Base-by-base conservation (phyloP, 371 early-diverging fungal species). In the Nematocida minor region DNA sequence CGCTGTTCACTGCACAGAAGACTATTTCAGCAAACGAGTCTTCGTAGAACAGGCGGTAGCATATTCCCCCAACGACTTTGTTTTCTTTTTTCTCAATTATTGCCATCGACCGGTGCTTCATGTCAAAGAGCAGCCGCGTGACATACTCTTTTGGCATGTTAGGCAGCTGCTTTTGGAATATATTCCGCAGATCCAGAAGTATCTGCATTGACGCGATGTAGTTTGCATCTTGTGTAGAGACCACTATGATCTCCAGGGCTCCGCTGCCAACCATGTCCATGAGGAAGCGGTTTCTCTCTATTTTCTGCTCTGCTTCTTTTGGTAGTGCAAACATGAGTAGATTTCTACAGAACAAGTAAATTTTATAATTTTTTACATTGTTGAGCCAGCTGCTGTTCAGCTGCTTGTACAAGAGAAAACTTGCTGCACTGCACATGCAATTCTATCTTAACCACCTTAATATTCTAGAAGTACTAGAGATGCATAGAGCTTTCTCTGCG, bases 91-190 rank as follows among this genome's bases (percentile, higher is more conserved):
- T 36, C 46, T 80, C 81, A 4, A 80, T 14, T 20, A 74, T 14
- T 7, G 55, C 51, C 51, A 83, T 66, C 20, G 48, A 66, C 40
- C 53, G 67, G 44, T 85, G 85, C 68, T 87, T 90, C 88, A 87
- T 78, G 82, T 98, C 96, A 84, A 94, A 97, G 0, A 97, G 94
- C 22, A 97, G 88, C 20, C 94, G 88, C 0, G 94, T 89, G 74
- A 99, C 96, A 80, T 99, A 99, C 79, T 96, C 96, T 81, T 91
- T 90, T 14, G 99, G 99, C 99, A 99, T 99, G 70, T 95, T 96
- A 11, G 99, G 98, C 57, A 99, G 86, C 83, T 97, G 98, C 69
- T 91, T 91, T 83, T 94, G 94, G 84, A 96, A 95, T 44, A 99
- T 89, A 81, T 90, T 91, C 84, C 95, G 95, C 62, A 96, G 86